Evolutionary conservation across 164 flowering plant genomes (phyloP), one percentile per base, ranked within the genome.

Genomic region (Annona squamosa): DNA sequence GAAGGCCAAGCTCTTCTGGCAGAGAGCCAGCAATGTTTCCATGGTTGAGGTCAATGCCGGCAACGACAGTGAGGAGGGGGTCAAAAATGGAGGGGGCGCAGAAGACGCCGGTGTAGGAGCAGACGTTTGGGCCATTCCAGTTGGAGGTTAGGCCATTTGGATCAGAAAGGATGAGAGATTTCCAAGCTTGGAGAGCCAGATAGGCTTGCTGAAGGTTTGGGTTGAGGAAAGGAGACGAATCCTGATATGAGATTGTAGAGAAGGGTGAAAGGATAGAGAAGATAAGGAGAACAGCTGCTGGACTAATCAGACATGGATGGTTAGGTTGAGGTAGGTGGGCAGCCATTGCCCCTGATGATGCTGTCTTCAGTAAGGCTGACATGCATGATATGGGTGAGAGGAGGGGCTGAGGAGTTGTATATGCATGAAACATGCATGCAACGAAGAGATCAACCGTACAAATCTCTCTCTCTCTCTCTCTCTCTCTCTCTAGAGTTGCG

Each of bases 21-120:
- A 92, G 72, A 9, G 59, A 56, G 1, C 96, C 96, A 2, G 82
- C 62, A 41, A 92, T 84, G 67, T 83, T 44, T 7, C 76, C 91
- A 46, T 89, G 91, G 85, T 91, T 92, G 1, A 92, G 82, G 80
- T 91, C 98, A 4, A 92, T 85, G 4, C 96, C 98, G 3, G 93
- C 96, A 12, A 92, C 96, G 3, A 93, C 89, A 12, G 42, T 48
- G 79, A 74, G 41, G 70, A 80, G 46, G 18, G 89, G 85, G 70
- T 91, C 81, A 70, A 88, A 89, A 0, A 79, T 90, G 5, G 96
- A 87, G 0, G 87, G 84, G 0, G 98, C 91, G 77, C 98, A 92
- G 83, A 63, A 92, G 56, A 92, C 88, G 1, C 98, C 94, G 4
- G 79, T 86, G 88, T 91, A 92, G 77, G 77, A 79, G 82, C 98